These are phyloP conservation scores for Gracilaria caudata DNA, from an alignment of 23 red algal species.

Conservation along the genomic window DNA sequence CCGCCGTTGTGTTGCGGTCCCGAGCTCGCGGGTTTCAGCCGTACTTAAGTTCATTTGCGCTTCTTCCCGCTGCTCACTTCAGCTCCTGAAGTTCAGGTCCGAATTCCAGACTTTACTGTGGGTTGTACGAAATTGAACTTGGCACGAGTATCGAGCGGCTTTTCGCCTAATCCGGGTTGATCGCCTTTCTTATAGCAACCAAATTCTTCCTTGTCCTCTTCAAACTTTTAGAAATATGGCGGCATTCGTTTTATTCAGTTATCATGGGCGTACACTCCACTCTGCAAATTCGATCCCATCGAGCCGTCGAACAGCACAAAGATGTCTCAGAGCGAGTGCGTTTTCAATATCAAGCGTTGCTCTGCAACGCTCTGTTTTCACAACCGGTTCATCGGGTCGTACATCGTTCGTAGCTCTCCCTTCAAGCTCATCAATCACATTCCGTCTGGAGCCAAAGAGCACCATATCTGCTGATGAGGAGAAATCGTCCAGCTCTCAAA, in stretches of 20 bases:
- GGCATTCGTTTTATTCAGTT: conserved; percentile 6
- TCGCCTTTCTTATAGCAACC: neutral
- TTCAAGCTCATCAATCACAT: neutral
- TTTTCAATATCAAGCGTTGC: neutral
- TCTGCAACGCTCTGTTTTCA: neutral
- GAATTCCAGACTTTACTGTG: no score
- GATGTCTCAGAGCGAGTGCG: neutral
- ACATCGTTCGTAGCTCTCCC: neutral
- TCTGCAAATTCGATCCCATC: neutral
- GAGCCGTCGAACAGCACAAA: neutral
- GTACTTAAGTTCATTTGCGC: no score
- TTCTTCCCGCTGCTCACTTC: no score
- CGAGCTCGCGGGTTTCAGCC: neutral
- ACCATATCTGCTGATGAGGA: conserved; percentile 23
- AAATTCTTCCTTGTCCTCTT: neutral
- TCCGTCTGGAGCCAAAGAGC: conserved; percentile 15
- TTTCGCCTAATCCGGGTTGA: no score
- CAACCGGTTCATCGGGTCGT: neutral
- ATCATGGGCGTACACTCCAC: neutral
- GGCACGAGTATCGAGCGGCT: no score
- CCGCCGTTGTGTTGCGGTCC: no score
- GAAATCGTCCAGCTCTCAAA: neutral
- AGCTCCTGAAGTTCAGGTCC: no score
- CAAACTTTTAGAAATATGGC: neutral
- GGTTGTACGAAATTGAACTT: no score